Evolutionary conservation across 2,329 filamentous ascomycete genomes (phyloP).

Genomic region (Exophiala phaeomuriformis): DNA sequence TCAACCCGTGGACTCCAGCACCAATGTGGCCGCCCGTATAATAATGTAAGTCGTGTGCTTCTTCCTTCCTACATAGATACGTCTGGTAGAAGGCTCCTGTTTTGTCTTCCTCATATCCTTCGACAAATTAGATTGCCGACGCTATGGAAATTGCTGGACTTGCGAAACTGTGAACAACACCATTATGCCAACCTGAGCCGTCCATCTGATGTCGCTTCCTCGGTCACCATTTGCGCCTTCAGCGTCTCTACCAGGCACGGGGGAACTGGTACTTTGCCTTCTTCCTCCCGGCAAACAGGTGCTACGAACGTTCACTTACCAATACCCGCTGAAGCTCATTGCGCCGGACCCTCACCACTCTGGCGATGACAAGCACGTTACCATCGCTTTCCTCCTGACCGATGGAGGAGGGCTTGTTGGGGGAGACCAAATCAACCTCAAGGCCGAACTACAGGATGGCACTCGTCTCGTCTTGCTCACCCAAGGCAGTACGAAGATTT

Average conservation of each 20-base stretch:
- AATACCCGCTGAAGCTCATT: constrained; percentile 92
- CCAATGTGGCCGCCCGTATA: neutral
- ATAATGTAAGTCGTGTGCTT: neutral
- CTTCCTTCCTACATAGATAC: no score
- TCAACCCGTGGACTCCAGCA: neutral
- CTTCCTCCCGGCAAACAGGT: constrained; percentile 65
- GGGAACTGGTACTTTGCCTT: constrained; percentile 64
- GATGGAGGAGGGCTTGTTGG: constrained; percentile 91
- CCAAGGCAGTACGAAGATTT: constrained; percentile 88
- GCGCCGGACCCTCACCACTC: constrained; percentile 62
- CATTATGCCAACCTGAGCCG: no score
- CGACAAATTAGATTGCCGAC: no score
- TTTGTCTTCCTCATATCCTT: no score
- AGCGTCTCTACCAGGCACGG: constrained; percentile 67
- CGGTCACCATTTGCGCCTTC: constrained; percentile 70
- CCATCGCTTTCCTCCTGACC: constrained; percentile 71
- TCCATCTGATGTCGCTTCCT: constrained; percentile 20
- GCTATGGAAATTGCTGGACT: no score
- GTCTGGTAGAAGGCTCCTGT: no score
- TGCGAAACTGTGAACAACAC: no score
- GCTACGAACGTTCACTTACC: constrained; percentile 70
- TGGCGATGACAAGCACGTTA: constrained; percentile 42
- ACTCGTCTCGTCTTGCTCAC: constrained; percentile 60
- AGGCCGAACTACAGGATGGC: constrained; percentile 55
- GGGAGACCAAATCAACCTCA: constrained; percentile 72